Percentiles rank a stretch among this genome's conserved stretches.
Evolutionary conservation across 2,329 filamentous ascomycete species (phyloP).

Genomic region (Beauveria rudraprayagi): DNA sequence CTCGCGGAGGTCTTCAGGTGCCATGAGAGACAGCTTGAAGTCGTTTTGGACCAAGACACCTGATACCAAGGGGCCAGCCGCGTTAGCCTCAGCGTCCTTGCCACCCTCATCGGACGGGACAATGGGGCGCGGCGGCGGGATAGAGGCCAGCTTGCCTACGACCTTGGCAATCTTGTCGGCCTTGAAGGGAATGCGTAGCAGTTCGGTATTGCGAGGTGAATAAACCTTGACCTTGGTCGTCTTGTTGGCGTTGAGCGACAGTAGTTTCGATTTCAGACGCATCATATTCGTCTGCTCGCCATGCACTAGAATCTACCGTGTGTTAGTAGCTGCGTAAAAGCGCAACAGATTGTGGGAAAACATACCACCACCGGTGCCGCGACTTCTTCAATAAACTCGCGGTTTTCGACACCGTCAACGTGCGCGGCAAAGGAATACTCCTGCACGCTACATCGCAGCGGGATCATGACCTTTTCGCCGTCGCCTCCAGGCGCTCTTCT

Average conservation of each 20-base stretch:
- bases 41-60: slow-evolving; percentile 96
- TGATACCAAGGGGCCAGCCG: slow-evolving; percentile 53
- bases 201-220: slow-evolving; percentile 90
- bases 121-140: slow-evolving; percentile 54
- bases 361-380: slow-evolving; percentile 84
- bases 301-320: slow-evolving; percentile 71
- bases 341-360: slow-evolving; percentile 19
- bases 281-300: slow-evolving; percentile 98
- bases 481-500: slow-evolving; percentile 57
- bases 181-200: slow-evolving; percentile 89
- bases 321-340: slow-evolving; percentile 8
- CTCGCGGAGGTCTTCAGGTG: slow-evolving; percentile 88
- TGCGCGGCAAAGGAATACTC: slow-evolving; percentile 96
- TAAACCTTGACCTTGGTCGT: slow-evolving; percentile 80
- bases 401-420: slow-evolving; percentile 91
- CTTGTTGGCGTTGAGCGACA: slow-evolving; percentile 83
- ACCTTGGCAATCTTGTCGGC: slow-evolving; percentile 94
- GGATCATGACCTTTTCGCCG: slow-evolving; percentile 84
- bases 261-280: slow-evolving; percentile 85
- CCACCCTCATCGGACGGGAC: slow-evolving; percentile 14
- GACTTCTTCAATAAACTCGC: slow-evolving; percentile 94
- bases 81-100: slow-evolving; percentile 23
- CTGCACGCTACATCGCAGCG: slow-evolving; percentile 82
- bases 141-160: slow-evolving; percentile 82
- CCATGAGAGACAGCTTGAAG: slow-evolving; percentile 96